Percentiles rank a stretch among this genome's conserved stretches.
These are phyloP conservation scores for Pholiota adiposa DNA, from an alignment of 1,284 basidiomycete genomes.

Conservation along the genomic window DNA sequence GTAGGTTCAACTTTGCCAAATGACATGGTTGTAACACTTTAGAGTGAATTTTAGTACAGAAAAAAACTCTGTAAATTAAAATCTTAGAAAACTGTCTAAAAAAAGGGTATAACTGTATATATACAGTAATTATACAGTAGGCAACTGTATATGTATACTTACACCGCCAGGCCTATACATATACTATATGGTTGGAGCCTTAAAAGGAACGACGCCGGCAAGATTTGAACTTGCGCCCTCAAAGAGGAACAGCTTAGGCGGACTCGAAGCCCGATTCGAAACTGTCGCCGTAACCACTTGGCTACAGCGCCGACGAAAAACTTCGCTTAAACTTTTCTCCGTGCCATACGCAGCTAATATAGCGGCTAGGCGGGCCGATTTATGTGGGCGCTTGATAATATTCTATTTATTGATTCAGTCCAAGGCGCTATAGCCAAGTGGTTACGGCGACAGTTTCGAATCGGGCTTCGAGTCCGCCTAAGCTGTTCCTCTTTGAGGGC, in stretches of 20 bases:
- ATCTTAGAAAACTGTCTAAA: no score
- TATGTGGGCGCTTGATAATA: no score
- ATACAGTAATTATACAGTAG: not conserved
- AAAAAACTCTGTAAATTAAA: no score
- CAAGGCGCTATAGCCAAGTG: constrained; percentile 45
- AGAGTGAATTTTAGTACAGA: no score
- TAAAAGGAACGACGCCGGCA: not conserved
- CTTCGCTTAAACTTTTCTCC: not conserved
- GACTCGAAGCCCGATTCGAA: constrained; percentile 24
- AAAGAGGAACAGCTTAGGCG: constrained; percentile 3
- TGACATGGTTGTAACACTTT: no score
- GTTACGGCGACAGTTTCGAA: constrained; percentile 48
- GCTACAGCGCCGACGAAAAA: constrained; percentile 37
- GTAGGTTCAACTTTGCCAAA: no score
- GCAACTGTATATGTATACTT: not conserved
- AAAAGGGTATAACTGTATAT: no score
- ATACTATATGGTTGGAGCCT: not conserved
- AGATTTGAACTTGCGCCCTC: constrained; percentile 3
- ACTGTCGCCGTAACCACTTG: constrained; percentile 52
- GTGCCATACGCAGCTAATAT: no score
- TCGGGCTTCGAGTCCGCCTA: not conserved
- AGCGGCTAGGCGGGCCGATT: no score
- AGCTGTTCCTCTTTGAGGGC: not conserved
- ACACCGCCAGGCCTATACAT: not conserved
- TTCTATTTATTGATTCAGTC: no score